phyloP scores from a whole-genome alignment of 2,329 filamentous ascomycete species.

The Metarhizium rileyi region DNA sequence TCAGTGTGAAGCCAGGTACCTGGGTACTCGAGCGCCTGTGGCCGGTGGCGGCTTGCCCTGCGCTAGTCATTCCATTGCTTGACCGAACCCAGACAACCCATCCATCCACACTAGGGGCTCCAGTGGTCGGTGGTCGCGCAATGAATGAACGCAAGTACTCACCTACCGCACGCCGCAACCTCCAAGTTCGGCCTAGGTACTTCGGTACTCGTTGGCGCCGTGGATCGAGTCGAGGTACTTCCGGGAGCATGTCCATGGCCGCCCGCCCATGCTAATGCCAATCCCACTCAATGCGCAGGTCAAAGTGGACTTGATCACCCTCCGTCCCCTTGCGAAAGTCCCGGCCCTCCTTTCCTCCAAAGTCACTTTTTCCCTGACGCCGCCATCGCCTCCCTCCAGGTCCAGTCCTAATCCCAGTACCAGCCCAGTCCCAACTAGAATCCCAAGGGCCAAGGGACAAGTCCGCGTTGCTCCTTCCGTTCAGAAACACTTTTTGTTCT shows the following conservation, averaged over 20 bases:
- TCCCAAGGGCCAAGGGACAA: no score
- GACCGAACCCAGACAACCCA: not conserved
- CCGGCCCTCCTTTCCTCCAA: constrained; percentile 7
- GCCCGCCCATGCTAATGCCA: not conserved
- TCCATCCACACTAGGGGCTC: not conserved
- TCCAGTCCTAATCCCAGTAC: not conserved
- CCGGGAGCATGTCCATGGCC: not conserved
- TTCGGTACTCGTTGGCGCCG: no score
- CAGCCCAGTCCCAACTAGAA: no score
- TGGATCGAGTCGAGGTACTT: not conserved
- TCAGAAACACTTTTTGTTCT: constrained; percentile 6
- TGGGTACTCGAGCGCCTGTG: not conserved
- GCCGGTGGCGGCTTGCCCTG: not conserved
- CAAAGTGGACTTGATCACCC: constrained; percentile 6
- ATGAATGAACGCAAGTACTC: not conserved
- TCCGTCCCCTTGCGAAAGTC: constrained; percentile 6
- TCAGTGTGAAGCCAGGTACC: no score
- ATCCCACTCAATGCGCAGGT: not conserved
- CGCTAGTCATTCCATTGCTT: not conserved
- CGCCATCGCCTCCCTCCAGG: constrained; percentile 3
- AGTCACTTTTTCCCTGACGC: constrained; percentile 1
- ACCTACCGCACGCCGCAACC: not conserved
- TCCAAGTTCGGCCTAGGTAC: no score
- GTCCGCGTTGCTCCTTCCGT: constrained; percentile 6
- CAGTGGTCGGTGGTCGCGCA: not conserved